Evolutionary conservation across 495 filamentous ascomycete genomes (phyloP).

Genomic region (Zalerion maritima): DNA sequence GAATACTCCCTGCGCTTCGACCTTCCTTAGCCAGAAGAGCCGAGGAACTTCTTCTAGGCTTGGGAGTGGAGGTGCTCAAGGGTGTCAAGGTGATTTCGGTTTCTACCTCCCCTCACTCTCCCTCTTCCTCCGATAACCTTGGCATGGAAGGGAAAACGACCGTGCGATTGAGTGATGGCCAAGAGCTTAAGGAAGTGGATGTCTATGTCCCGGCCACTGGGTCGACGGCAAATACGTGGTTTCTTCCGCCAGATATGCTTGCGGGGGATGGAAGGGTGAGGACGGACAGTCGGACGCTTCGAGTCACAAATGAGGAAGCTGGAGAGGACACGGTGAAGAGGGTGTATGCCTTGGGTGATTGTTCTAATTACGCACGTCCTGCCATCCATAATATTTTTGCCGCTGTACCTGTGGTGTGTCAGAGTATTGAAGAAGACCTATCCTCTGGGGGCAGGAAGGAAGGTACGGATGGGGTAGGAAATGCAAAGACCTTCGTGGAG

Average conservation of each 20-base stretch:
- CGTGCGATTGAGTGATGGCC: slow-evolving; percentile 19
- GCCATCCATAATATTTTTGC: slow-evolving; percentile 15
- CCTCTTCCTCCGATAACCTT: slow-evolving; percentile 9
- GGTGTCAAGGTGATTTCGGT: slow-evolving; percentile 10
- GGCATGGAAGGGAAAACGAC: slow-evolving; percentile 10
- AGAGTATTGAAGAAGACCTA: slow-evolving; percentile 19
- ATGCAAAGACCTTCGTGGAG: slow-evolving; percentile 16
- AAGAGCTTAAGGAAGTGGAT: slow-evolving; percentile 15
- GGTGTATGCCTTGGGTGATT: slow-evolving; percentile 25
- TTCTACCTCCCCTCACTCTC: slow-evolving; percentile 3
- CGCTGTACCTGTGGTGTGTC: slow-evolving; percentile 17
- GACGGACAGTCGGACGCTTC: slow-evolving; percentile 19
- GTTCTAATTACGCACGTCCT: slow-evolving; percentile 12
- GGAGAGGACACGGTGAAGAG: too few relatives aligned
- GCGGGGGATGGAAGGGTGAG: slow-evolving; percentile 14
- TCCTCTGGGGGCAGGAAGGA: slow-evolving; percentile 10
- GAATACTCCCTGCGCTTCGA: slow-evolving; percentile 18
- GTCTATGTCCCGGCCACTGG: slow-evolving; percentile 26
- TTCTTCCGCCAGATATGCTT: slow-evolving; percentile 14
- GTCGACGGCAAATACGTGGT: slow-evolving; percentile 21
- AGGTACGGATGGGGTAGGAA: slow-evolving; percentile 12
- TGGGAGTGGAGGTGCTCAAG: slow-evolving; percentile 21
- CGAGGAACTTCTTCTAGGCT: slow-evolving; percentile 14
- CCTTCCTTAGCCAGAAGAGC: slow-evolving; percentile 14
- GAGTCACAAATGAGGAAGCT: too few relatives aligned